Percentiles rank a stretch among this genome's conserved stretches.
Evolutionary conservation across 2,329 filamentous ascomycete species (phyloP).

Genomic region (Lachnellula occidentalis): DNA sequence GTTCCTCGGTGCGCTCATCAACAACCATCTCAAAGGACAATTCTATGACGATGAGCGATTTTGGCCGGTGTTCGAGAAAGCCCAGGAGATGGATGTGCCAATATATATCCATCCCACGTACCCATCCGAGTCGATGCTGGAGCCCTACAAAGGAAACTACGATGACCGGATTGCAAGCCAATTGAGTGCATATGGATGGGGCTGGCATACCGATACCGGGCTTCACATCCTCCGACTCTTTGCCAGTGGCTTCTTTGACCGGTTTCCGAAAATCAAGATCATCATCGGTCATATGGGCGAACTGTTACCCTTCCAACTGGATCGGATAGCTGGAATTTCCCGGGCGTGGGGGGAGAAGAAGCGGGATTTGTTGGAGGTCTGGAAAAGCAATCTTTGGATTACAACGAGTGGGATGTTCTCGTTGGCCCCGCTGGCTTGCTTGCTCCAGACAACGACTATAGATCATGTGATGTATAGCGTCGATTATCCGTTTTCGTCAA

Average conservation of each 20-base stretch:
- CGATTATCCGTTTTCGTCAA: slow-evolving; percentile 51
- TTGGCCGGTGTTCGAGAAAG: slow-evolving; percentile 31
- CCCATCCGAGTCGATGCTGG: slow-evolving; percentile 28
- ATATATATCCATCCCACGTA: slow-evolving; percentile 39
- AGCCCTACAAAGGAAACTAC: slow-evolving; percentile 31
- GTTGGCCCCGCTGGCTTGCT: slow-evolving; percentile 40
- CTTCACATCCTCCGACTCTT: slow-evolving; percentile 46
- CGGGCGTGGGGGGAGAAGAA: slow-evolving; percentile 28
- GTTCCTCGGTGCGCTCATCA: slow-evolving; percentile 44
- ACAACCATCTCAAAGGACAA: slow-evolving; percentile 35
- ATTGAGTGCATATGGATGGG: slow-evolving; percentile 40
- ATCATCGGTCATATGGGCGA: slow-evolving; percentile 49
- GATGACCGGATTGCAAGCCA: slow-evolving; percentile 24
- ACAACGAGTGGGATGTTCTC: slow-evolving; percentile 51
- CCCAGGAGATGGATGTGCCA: slow-evolving; percentile 37
- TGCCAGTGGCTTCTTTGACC: slow-evolving; percentile 49
- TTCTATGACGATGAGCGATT: slow-evolving; percentile 41
- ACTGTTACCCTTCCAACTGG: slow-evolving; percentile 49
- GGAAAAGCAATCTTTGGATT: slow-evolving; percentile 51
- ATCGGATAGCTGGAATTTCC: slow-evolving; percentile 36
- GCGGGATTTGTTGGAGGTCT: slow-evolving; percentile 43
- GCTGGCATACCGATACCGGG: slow-evolving; percentile 47
- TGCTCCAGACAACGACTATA: slow-evolving; percentile 40
- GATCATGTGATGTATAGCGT: slow-evolving; percentile 51
- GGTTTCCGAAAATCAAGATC: slow-evolving; percentile 47